phyloP scores from a whole-genome alignment of 495 filamentous ascomycete species.

The Bombardia bombarda region DNA sequence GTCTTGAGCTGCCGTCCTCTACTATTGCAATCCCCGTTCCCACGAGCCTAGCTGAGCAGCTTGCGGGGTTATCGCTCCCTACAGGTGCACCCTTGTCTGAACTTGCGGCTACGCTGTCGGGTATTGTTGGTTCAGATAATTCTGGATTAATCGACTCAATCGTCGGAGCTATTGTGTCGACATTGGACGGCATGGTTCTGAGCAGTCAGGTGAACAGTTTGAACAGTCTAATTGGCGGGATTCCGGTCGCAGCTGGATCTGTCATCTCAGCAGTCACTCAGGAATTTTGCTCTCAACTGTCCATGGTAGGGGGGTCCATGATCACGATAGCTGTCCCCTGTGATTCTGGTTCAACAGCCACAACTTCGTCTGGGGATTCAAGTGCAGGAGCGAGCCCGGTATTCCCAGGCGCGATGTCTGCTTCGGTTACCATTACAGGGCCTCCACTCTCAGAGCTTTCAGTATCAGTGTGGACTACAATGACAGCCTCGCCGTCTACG shows the following conservation, averaged over 20 bases:
- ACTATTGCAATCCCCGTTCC: constrained; percentile 7
- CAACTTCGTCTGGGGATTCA: neutral
- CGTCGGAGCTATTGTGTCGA: constrained; percentile 7
- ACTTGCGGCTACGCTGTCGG: constrained; percentile 5
- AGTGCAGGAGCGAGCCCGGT: no score
- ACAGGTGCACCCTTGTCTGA: constrained; percentile 3
- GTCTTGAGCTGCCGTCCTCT: constrained; percentile 2
- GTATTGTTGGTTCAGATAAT: constrained; percentile 4
- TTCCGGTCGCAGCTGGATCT: constrained; percentile 3
- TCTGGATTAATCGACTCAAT: constrained; percentile 6
- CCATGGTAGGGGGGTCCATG: constrained; percentile 5
- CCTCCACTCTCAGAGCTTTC: no score
- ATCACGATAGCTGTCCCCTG: constrained; percentile 7
- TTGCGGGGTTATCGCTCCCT: constrained; percentile 4
- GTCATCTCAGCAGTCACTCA: neutral
- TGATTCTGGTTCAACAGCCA: neutral
- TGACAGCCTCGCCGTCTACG: no score
- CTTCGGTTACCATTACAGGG: neutral
- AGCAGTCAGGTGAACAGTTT: constrained; percentile 2
- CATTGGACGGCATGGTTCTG: constrained; percentile 7
- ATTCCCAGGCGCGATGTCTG: no score
- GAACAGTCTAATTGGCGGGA: constrained; percentile 5
- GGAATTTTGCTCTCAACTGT: constrained; percentile 7
- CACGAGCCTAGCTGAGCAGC: constrained; percentile 3
- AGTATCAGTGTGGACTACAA: no score